Evolutionary conservation across 23 red algal species (phyloP), one percentile per base, ranked within the genome.

Genomic region (Gracilaria caudata): DNA sequence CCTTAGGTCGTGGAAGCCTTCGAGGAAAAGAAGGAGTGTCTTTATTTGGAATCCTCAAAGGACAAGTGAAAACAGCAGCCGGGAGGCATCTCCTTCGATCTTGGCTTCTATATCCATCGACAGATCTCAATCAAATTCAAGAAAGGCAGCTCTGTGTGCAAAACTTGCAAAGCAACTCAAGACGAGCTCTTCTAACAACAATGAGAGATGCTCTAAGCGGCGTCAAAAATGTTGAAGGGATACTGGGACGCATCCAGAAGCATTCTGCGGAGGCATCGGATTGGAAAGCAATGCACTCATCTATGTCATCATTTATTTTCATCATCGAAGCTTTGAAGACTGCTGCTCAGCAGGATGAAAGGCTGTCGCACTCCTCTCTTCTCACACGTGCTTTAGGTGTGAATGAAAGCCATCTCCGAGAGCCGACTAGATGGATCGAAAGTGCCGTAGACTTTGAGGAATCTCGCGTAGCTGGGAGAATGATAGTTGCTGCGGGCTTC

Each of bases 361-460:
- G 46, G 8, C 17, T 91, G 4, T 26, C 19, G 21, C 35, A 58
- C 12, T 82, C 87, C 51, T 68, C 77, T 51, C 77, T 82, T 74
- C 13, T 82, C 64, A 51, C 44, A 14, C 57, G 78, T 23, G 38
- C 55, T 14, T 26, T 76, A 10, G 21, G 34, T 12, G 51, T 91
- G 4, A 23, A 51, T 47, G 87, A 81, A 28, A 82, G 45, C 51
- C 39, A 72, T 53, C 39, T 91, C 51, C 75, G 78, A 20, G 60
- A 91, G 7, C 49, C 64, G 7, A 24, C 78, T 29, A 82, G 73
- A 24, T 91, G 87, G 87, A 91, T 91, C 59, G 76, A 91, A 24
- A 63, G 56, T 21, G 87, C 79, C 1, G 78, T 91, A 26, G 87
- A 91, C 66, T 91, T 91, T 41, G 77, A 81, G 55, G 87, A 82